These are phyloP conservation scores for Trametes cubensis DNA, from an alignment of 768 basidiomycete genomes.

Conservation along the genomic window DNA sequence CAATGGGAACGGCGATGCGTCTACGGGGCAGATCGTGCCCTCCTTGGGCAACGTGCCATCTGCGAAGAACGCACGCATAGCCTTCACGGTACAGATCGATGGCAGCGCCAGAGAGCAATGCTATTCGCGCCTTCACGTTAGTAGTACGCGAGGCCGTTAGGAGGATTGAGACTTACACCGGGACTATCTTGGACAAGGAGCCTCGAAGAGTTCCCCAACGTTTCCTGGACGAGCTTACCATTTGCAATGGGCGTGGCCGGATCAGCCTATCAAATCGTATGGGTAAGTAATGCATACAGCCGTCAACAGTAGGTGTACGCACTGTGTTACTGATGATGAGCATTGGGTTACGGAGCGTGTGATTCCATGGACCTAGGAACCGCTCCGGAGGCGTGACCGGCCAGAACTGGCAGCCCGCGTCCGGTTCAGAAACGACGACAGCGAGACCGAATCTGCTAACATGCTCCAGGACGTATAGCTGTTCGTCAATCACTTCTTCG, in stretches of 20 bases:
- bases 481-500: constrained; percentile 31
- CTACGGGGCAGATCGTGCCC: constrained; percentile 29
- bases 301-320: neutral
- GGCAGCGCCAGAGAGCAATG: constrained; percentile 28
- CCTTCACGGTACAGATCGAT: constrained; percentile 31
- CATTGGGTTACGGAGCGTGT: constrained; percentile 31
- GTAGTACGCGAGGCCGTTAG: neutral
- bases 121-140: constrained; percentile 8
- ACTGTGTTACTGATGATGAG: constrained; percentile 34
- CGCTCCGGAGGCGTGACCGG: constrained; percentile 32
- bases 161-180: constrained; percentile 27
- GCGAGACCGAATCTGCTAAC: constrained; percentile 27
- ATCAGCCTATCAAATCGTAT: constrained; percentile 21
- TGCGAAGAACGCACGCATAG: constrained; percentile 30
- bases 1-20: constrained; percentile 7
- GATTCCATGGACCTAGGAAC: constrained; percentile 37
- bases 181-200: constrained; percentile 34
- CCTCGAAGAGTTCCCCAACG: constrained; percentile 30
- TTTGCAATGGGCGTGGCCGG: constrained; percentile 36
- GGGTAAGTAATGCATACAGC: neutral
- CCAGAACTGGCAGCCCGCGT: constrained; percentile 34
- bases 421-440: constrained; percentile 29
- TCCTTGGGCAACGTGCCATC: constrained; percentile 32
- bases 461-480: constrained; percentile 27
- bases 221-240: constrained; percentile 28